Evolutionary conservation across 2,329 filamentous ascomycete genomes (phyloP).

Genomic region (Dactylonectria estremocensis): DNA sequence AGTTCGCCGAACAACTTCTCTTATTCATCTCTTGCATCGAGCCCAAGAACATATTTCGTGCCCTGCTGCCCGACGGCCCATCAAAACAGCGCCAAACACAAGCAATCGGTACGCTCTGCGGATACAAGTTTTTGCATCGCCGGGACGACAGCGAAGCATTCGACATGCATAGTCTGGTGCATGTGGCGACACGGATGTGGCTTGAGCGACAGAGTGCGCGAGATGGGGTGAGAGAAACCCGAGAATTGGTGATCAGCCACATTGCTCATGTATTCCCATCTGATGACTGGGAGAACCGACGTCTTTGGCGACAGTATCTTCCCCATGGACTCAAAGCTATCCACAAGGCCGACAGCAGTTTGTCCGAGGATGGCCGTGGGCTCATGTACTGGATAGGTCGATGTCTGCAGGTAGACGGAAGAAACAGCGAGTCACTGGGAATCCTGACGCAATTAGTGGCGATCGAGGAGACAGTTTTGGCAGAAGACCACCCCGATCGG

Average conservation of each 20-base stretch:
- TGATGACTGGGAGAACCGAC: background rate
- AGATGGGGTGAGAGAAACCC: background rate
- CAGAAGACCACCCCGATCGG: constrained; percentile 48
- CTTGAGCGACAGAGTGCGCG: constrained; percentile 46
- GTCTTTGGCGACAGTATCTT: constrained; percentile 9
- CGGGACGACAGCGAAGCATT: background rate
- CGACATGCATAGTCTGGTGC: constrained; percentile 36
- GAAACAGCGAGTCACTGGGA: constrained; percentile 29
- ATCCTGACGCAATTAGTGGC: background rate
- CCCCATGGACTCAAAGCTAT: background rate
- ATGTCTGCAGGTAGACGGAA: background rate
- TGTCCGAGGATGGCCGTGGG: too few relatives aligned
- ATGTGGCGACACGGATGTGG: constrained; percentile 13
- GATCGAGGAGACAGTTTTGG: constrained; percentile 50
- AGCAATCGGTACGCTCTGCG: constrained; percentile 48
- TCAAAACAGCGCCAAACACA: constrained; percentile 1
- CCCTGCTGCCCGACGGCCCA: constrained; percentile 47
- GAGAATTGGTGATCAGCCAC: constrained; percentile 36
- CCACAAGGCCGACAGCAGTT: too few relatives aligned
- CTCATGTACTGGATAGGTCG: background rate
- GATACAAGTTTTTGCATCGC: constrained; percentile 40
- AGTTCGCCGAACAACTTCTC: constrained; percentile 53
- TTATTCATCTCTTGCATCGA: constrained; percentile 58
- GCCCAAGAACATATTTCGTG: constrained; percentile 55
- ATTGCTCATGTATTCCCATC: constrained; percentile 38